Evolutionary conservation across 768 basidiomycete species (phyloP), one percentile per base, ranked within the genome.

Genomic region (Pilatotrama ljubarskyi): DNA sequence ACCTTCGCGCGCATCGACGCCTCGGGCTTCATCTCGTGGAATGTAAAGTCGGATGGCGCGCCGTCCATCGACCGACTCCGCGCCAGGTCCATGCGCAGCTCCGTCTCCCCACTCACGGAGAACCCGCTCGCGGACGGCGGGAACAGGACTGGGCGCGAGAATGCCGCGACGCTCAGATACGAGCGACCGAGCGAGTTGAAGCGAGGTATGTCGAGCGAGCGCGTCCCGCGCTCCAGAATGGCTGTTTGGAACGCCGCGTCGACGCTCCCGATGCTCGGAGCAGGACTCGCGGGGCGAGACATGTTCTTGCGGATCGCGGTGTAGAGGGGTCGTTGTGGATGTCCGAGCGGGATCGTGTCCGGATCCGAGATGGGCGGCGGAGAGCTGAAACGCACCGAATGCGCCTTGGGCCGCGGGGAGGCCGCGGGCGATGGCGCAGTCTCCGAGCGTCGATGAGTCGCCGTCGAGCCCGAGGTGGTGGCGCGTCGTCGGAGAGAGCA

Each of bases 81-180:
- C 20, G 68, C 68, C 18, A 72, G 66, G 42, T 63, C 66, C 66
- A 70, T 70, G 20, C 68, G 63, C 42, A 70, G 55, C 64, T 72
- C 70, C 22, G 65, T 65, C 59, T 69, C 70, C n/a, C 69, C 70
- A 54, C 66, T 70, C 26, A 70, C 42, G 14, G 70, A 70, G 55
- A 61, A 70, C 2, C 70, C 70, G 24, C 42, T 61, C 18, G 62
- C 53, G 51, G 55, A 47, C 7, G 57, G 38, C 25, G 64, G 52
- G 47, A 53, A 51, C 40, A 47, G 32, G 32, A 40, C 41, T 3
- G 55, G 54, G 44, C 54, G 57, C 26, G 51, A 25, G 29, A 57
- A 58, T 35, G 55, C 55, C 3, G 51, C 51, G 38, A 56, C 46
- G 50, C 48, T 55, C 14, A 58, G 54, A 36, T 59, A 64, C 26